Base-by-base conservation (phyloP, 768 basidiomycete genomes). In the Saitozyma podzolica region DNA sequence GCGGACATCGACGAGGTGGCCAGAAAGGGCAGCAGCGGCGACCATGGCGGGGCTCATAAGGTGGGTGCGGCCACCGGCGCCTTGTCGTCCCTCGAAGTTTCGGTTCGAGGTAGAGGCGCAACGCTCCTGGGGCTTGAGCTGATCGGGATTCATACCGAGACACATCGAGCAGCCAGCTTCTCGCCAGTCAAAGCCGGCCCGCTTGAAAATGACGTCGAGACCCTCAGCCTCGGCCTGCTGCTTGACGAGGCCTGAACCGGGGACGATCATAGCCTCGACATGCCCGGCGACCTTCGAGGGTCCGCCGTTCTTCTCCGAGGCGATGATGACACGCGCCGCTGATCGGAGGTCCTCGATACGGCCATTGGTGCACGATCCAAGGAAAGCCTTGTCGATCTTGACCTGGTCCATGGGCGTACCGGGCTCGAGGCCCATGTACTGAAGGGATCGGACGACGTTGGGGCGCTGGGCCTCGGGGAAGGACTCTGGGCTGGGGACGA, bases 161-260 rank as follows among this genome's bases (percentile, higher is more conserved):
- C 92, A 95, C 92, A 95, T 95, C 14, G 92, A 95, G 76, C 92
- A 95, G 41, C 92, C 92, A 40, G 92, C 92, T 80, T 95, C 92
- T 56, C 92, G 85, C 92, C 92, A 94, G 74, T 95, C 92, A 74
- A 93, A 95, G 40, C 92, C 92, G 42, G 92, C 92, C 50, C 89
- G 88, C 76, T 87, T 90, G 83, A 95, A 91, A 69, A 94, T 83
- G 58, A 84, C 83, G 71, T 93, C 91, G 63, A 95, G 82, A 29
- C 91, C 91, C 73, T 95, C 92, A 17, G 86, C 87, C 81, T 94
- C 91, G 17, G 92, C 90, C 70, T 94, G 92, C 71, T 90, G 86
- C 75, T 92, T 94, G 78, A 95, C 86, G 54, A 94, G 78, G 56
- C 92, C 92, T 13, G 92, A 94, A 20, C 92, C 92, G 2, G 92